Evolutionary conservation across 352 stramenopile genomes (phyloP).

Genomic region (Lagenidium sp.): DNA sequence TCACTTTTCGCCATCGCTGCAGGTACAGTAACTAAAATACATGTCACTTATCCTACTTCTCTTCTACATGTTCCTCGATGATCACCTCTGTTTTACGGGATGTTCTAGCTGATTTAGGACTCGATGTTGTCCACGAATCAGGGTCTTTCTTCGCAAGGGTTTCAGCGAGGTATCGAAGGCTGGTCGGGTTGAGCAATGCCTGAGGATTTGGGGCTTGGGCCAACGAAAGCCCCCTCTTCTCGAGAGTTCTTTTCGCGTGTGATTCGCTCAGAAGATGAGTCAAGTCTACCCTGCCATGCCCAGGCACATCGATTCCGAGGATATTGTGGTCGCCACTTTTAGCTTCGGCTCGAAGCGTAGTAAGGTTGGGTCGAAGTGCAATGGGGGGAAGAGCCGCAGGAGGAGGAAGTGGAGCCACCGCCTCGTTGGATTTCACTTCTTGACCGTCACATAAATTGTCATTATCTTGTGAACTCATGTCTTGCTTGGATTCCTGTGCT

Average conservation of each 20-base stretch:
- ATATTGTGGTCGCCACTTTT: conserved; percentile 9
- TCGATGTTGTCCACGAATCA: conserved; percentile 1
- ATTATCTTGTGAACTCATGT: no score
- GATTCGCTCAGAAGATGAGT: conserved; percentile 37
- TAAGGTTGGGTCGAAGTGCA: conserved; percentile 2
- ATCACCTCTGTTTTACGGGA: conserved; percentile 3
- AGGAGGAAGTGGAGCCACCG: conserved; percentile 6
- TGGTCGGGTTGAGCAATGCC: conserved; percentile 43
- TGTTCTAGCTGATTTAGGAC: conserved; percentile 1
- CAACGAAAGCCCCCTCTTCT: conserved; percentile 14
- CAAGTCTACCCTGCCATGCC: conserved; percentile 34
- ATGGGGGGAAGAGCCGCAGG: conserved; percentile 8
- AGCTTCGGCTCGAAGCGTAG: conserved; percentile 8
- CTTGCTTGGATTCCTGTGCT: no score
- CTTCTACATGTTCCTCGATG: conserved; percentile 11
- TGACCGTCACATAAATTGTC: not conserved
- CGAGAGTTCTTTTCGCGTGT: conserved; percentile 29
- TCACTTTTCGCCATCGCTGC: no score
- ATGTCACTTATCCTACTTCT: conserved; percentile 1
- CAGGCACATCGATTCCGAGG: conserved; percentile 31
- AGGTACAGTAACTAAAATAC: not conserved
- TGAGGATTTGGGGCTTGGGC: conserved; percentile 15
- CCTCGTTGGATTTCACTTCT: not conserved
- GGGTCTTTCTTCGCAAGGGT: conserved; percentile 39
- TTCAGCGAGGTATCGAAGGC: conserved; percentile 40